Evolutionary conservation across 805 yeast species (phyloP).

Genomic region (Lipomyces mesembrius): DNA sequence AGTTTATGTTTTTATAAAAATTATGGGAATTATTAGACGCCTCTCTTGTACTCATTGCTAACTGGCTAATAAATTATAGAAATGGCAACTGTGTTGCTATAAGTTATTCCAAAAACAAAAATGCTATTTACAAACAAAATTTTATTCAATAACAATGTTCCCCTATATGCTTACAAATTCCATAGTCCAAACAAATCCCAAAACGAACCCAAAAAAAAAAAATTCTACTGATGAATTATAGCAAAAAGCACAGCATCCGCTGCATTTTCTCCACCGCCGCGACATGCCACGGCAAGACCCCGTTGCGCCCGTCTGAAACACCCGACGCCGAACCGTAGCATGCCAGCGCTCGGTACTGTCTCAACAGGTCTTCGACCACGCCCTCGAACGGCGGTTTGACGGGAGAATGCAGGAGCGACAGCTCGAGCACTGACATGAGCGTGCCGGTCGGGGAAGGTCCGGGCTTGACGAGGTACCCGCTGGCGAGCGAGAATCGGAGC

Average conservation of each 20-base stretch:
- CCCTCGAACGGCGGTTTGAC: not conserved
- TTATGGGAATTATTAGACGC: no score
- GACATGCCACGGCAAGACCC: slow-evolving; percentile 50
- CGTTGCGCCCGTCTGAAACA: slow-evolving; percentile 40
- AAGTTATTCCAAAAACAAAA: no score
- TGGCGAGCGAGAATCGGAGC: slow-evolving; percentile 28
- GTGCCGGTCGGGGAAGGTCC: slow-evolving; percentile 11
- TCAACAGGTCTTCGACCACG: slow-evolving; percentile 44
- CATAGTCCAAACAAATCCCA: not conserved
- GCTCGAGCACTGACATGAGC: slow-evolving; percentile 36
- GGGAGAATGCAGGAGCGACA: slow-evolving; percentile 38
- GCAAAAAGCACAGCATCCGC: slow-evolving; percentile 25
- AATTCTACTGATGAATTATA: slow-evolving; percentile 1
- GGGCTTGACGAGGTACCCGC: slow-evolving; percentile 36
- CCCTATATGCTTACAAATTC: not conserved
- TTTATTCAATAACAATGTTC: no score
- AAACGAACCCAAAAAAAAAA: not conserved
- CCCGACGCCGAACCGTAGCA: slow-evolving; percentile 46
- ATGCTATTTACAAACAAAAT: not conserved
- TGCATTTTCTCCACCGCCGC: slow-evolving; percentile 45
- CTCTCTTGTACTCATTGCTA: no score
- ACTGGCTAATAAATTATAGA: no score
- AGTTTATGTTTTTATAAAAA: no score
- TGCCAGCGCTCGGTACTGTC: slow-evolving; percentile 48
- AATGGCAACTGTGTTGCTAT: no score